phyloP scores from a whole-genome alignment of 2,329 filamentous ascomycete genomes.

The Beauveria asiatica region DNA sequence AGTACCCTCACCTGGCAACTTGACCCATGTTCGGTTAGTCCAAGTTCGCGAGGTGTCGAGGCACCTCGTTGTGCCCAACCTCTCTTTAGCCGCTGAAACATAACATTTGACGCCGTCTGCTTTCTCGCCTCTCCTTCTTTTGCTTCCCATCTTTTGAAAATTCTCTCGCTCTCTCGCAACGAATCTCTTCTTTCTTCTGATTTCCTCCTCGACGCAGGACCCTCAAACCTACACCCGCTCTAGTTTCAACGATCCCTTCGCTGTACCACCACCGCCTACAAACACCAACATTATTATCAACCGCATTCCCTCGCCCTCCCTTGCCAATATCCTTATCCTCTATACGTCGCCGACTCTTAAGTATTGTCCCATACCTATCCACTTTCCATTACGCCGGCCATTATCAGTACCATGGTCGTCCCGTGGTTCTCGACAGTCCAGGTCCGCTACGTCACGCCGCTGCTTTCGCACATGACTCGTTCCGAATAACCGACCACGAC shows the following conservation, averaged over 20 bases:
- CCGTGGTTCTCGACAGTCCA: not conserved
- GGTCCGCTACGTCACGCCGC: constrained; percentile 4
- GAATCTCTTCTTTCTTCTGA: not conserved
- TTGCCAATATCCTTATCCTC: not conserved
- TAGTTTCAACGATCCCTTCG: not conserved
- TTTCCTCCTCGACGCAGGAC: not conserved
- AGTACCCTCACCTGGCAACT: not conserved
- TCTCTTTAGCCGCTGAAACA: constrained; percentile 1
- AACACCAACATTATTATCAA: not conserved
- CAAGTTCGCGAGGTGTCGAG: not conserved
- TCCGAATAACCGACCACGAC: not conserved
- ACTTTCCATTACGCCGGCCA: not conserved
- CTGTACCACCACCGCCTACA: not conserved
- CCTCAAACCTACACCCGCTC: not conserved
- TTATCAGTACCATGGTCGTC: constrained; percentile 5
- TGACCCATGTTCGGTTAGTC: not conserved
- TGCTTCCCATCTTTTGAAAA: not conserved
- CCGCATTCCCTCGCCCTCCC: not conserved
- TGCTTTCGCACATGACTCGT: not conserved
- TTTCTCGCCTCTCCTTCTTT: not conserved
- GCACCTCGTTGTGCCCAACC: not conserved
- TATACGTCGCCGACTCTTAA: not conserved
- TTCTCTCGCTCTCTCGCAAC: not conserved
- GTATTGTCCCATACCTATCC: not conserved
- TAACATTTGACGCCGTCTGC: not conserved